phyloP scores from a whole-genome alignment of 1,139 yeast genomes.

The Sugiyamaella novakii region DNA sequence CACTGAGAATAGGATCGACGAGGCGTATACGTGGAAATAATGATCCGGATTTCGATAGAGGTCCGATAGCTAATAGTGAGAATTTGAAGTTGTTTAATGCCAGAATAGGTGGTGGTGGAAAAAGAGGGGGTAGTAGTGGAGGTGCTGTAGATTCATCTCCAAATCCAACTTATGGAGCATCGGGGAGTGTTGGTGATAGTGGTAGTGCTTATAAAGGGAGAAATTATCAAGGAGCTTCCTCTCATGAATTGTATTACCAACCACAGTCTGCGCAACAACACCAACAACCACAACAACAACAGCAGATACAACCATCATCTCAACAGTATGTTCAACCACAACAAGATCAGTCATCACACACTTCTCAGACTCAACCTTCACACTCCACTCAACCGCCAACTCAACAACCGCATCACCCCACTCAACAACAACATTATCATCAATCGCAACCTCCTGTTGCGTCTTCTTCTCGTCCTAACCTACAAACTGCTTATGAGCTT shows the following conservation, averaged over 20 bases:
- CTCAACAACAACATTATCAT: conserved; percentile 11
- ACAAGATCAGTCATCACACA: not conserved
- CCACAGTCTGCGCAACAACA: conserved; percentile 1
- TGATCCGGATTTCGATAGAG: conserved; percentile 28
- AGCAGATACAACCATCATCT: conserved; percentile 1
- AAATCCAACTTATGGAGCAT: conserved; percentile 9
- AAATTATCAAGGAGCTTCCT: not conserved
- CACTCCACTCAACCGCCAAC: conserved; percentile 1
- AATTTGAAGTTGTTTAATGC: conserved; percentile 21
- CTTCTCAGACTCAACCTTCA: not conserved
- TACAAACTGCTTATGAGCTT: conserved; percentile 21
- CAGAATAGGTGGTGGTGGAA: conserved; percentile 9
- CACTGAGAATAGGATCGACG: conserved; percentile 19
- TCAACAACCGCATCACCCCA: not conserved
- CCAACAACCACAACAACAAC: conserved; percentile 8
- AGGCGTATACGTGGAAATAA: conserved; percentile 15
- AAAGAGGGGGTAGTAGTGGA: conserved; percentile 4
- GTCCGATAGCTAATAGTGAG: conserved; percentile 18
- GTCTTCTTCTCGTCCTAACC: conserved; percentile 17
- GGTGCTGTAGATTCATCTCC: conserved; percentile 8
- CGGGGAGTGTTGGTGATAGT: conserved; percentile 9
- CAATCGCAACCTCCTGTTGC: conserved; percentile 10
- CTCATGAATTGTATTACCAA: too few relatives aligned
- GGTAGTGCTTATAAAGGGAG: conserved; percentile 2
- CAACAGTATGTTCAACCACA: not conserved